Conservation (phyloP, 495 filamentous ascomycete species). For the Terfezia boudieri region DNA sequence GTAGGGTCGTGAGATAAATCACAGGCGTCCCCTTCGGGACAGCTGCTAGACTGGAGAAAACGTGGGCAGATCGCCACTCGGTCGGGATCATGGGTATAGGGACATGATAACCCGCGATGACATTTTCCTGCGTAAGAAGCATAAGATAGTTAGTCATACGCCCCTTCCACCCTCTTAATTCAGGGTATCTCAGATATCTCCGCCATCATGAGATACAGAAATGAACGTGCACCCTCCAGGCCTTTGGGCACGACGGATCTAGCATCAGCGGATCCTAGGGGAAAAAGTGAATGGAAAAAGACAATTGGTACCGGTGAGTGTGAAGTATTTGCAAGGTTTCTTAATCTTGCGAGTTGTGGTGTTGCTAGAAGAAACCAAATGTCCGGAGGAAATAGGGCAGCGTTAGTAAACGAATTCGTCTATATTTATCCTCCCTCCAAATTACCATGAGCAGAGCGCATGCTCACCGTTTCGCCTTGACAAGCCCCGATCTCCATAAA, state of each 20-base stretch:
- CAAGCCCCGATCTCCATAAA: constrained; percentile 50
- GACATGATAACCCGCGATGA: constrained; percentile 32
- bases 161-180: constrained; percentile 4
- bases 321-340: constrained; percentile 72
- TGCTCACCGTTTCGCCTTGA: constrained; percentile 44
- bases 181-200: background rate
- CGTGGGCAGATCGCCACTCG: constrained; percentile 85
- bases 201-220: background rate
- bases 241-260: background rate
- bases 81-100: constrained; percentile 60
- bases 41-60: constrained; percentile 59
- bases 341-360: constrained; percentile 30
- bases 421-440: constrained; percentile 1
- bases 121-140: constrained; percentile 16
- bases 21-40: constrained; percentile 57
- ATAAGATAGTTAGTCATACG: constrained; percentile 13
- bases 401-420: constrained; percentile 1
- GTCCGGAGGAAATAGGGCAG: constrained; percentile 3
- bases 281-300: constrained; percentile 6
- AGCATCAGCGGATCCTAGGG: background rate
- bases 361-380: background rate
- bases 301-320: constrained; percentile 62
- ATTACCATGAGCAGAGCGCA: background rate
- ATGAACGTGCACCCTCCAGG: background rate
- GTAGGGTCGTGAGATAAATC: constrained; percentile 83